Percentiles rank a stretch among this genome's conserved stretches.
These are phyloP conservation scores for Pythium dissimile DNA, from an alignment of 352 stramenopile species.

Conservation along the genomic window DNA sequence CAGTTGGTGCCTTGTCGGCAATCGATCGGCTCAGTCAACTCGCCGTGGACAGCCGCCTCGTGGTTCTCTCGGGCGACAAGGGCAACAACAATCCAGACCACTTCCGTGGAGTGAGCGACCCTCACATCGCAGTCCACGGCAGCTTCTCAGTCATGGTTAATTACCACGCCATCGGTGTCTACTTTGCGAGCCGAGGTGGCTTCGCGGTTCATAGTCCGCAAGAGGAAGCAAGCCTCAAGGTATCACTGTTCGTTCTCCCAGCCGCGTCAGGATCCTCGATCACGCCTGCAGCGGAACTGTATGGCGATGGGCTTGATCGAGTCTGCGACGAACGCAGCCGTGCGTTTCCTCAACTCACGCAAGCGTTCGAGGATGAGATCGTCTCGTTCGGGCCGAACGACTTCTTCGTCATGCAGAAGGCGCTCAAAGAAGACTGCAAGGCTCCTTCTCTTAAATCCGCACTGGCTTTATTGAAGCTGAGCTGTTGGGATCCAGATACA, in stretches of 20 bases:
- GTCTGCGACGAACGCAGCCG: slow-evolving; percentile 57
- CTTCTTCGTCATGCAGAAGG: slow-evolving; percentile 94
- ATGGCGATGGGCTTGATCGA: slow-evolving; percentile 52
- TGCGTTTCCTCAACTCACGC: slow-evolving; percentile 60
- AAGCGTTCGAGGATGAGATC: slow-evolving; percentile 86
- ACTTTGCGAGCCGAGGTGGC: slow-evolving; percentile 87
- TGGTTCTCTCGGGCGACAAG: slow-evolving; percentile 93
- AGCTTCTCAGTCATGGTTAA: slow-evolving; percentile 96
- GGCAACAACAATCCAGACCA: slow-evolving; percentile 93
- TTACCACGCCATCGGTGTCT: slow-evolving; percentile 92
- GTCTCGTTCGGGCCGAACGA: slow-evolving; percentile 92
- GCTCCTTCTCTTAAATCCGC: slow-evolving; percentile 82
- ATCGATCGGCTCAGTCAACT: slow-evolving; percentile 24
- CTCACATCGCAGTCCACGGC: slow-evolving; percentile 94
- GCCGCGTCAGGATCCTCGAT: background rate
- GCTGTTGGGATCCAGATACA: slow-evolving; percentile 91
- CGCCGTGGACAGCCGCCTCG: slow-evolving; percentile 32
- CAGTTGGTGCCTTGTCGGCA: slow-evolving; percentile 80
- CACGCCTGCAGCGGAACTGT: slow-evolving; percentile 34
- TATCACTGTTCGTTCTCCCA: slow-evolving; percentile 84
- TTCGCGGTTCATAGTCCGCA: slow-evolving; percentile 92
- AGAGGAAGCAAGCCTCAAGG: slow-evolving; percentile 92
- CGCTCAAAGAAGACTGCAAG: slow-evolving; percentile 79
- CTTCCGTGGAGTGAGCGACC: slow-evolving; percentile 88
- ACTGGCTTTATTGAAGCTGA: slow-evolving; percentile 89